phyloP scores from a whole-genome alignment of 1,284 basidiomycete genomes.

The Gomphus bonarii region DNA sequence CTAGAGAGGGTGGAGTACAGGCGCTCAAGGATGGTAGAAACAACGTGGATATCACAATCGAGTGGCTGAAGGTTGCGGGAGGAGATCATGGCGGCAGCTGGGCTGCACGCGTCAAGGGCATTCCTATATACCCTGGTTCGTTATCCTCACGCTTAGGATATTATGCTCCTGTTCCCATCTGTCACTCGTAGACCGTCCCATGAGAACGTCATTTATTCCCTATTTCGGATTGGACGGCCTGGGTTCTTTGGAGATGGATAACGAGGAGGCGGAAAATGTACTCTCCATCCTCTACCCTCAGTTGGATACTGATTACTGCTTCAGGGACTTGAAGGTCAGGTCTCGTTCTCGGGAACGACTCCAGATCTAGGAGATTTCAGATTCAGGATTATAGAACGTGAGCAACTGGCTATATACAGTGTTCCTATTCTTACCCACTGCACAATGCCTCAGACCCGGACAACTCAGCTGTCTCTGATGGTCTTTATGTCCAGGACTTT shows the following conservation, averaged over 20 bases:
- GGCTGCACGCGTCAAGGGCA: slow-evolving; percentile 81
- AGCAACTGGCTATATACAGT: slow-evolving; percentile 13
- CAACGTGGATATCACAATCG: slow-evolving; percentile 79
- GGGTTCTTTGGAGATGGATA: slow-evolving; percentile 72
- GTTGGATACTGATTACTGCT: slow-evolving; percentile 4
- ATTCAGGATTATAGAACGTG: slow-evolving; percentile 75
- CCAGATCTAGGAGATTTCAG: slow-evolving; percentile 75
- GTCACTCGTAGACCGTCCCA: slow-evolving; percentile 33
- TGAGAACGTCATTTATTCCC: slow-evolving; percentile 68
- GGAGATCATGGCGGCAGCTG: slow-evolving; percentile 80
- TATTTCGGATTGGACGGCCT: slow-evolving; percentile 83
- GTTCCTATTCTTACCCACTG: background rate
- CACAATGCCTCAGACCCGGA: slow-evolving; percentile 35
- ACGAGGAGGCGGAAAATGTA: slow-evolving; percentile 64
- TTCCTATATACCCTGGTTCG: slow-evolving; percentile 61
- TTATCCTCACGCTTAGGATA: slow-evolving; percentile 4
- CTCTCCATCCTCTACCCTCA: slow-evolving; percentile 14
- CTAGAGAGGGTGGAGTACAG: slow-evolving; percentile 77
- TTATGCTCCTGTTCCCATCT: background rate
- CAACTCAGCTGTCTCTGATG: slow-evolving; percentile 42
- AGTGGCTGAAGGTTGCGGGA: slow-evolving; percentile 74
- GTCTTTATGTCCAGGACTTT: slow-evolving; percentile 51
- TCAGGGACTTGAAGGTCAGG: slow-evolving; percentile 62
- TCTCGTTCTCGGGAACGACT: slow-evolving; percentile 62
- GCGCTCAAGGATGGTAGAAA: slow-evolving; percentile 72